Base-by-base conservation (phyloP, 352 stramenopile species). In the Pythium utonaiense region DNA sequence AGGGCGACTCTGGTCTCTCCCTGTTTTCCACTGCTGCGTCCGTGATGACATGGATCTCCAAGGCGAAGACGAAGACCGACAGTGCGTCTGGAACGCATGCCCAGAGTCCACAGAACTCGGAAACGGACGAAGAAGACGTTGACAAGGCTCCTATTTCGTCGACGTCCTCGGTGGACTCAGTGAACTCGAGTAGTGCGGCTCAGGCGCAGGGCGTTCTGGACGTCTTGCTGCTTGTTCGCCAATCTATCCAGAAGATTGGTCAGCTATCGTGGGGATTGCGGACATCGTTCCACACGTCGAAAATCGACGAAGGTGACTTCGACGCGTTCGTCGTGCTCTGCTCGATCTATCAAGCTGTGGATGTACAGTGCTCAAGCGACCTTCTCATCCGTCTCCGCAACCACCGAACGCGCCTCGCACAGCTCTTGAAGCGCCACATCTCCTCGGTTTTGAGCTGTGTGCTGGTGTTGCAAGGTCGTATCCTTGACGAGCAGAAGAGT, bases 321-420 rank as follows among this genome's bases (percentile, higher is more conserved):
- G 83, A 95, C 36, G 85, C 83, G 21, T 95, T 89, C 56, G 86
- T 91, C 28, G 84, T 91, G 53, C 56, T 95, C 22, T 95, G 85
- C 63, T 91, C 83, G n/a, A 92, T 95, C 38, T 95, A 95, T 53
- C 71, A 88, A 49, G 67, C 64, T 22, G 72, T 77, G 24, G 78
- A 78, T 2, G 83, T 95, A 1, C 53, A 68, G 36, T 91, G 81
- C 27, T 74, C 78, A 6, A 85, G 72, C 50, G 84, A 91, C 57
- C 64, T 95, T 65, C 67, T 92, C 19, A 70, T 90, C 28, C 85
- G 84, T 53, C 53, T 95, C 28, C 74, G 79, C 8, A 77, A 88
- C 64, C 84, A 95, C 51, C 83, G 85, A 30, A 78, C 70, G 6
- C 75, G 77, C 3, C 64, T 95, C 19, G 72, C 71, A 9, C 85